These are phyloP conservation scores for Pseudocercospora musae DNA, from an alignment of 2,329 filamentous ascomycete genomes.

Conservation along the genomic window DNA sequence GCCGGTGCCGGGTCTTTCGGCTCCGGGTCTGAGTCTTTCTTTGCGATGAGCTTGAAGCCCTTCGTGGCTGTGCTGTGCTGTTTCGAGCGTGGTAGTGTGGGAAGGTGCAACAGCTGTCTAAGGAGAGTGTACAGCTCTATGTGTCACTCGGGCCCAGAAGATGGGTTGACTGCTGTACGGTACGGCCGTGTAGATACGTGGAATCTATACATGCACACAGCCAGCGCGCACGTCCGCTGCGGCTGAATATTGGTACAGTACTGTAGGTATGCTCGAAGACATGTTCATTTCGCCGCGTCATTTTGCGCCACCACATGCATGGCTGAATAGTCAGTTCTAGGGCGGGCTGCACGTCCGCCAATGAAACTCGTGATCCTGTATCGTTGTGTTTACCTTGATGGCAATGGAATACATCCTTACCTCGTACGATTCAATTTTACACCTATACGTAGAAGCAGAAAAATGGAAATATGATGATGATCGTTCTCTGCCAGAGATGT, in stretches of 20 bases:
- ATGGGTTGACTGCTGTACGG: background rate
- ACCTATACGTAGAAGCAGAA: slow-evolving; percentile 51
- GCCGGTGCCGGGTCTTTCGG: slow-evolving; percentile 24
- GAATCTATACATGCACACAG: background rate
- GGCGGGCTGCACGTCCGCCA: background rate
- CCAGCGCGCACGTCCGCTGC: background rate
- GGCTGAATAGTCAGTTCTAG: too few species aligned
- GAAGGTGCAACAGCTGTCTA: background rate
- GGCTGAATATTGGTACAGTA: background rate
- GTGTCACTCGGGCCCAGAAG: background rate
- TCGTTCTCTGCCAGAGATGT: background rate
- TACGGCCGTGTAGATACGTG: background rate
- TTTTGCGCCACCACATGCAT: background rate
- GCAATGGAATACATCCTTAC: too few species aligned
- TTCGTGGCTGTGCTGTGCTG: slow-evolving; percentile 20
- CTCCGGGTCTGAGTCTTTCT: slow-evolving; percentile 21
- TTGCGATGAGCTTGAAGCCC: slow-evolving; percentile 13
- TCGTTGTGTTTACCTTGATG: too few species aligned
- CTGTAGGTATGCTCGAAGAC: too few species aligned
- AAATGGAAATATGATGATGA: slow-evolving; percentile 57
- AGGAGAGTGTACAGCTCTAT: background rate
- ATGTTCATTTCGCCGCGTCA: background rate
- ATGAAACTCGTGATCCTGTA: too few species aligned
- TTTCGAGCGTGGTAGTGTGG: background rate
- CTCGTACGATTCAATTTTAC: too few species aligned